Base-by-base conservation (phyloP, 2,329 filamentous ascomycete species). In the Alternaria incomplexa region DNA sequence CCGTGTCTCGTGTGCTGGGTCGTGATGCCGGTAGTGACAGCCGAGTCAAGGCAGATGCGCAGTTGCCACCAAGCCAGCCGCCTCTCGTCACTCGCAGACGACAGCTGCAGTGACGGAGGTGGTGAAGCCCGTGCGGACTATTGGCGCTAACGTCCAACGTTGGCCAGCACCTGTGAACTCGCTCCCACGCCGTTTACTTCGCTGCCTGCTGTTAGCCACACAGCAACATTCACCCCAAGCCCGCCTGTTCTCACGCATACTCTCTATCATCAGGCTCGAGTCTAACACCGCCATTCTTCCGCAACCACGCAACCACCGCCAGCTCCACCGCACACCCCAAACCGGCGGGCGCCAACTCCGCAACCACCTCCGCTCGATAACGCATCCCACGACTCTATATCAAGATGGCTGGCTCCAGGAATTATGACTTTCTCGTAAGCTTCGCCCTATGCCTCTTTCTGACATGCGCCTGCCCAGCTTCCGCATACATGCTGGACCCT, bases 351-450 rank as follows among this genome's bases (percentile, higher is more conserved):
- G 69, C 71, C 32, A 68, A 65, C 67, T 63, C 68, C 67, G 64
- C 71, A 68, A 58, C 62, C 69, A 67, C 56, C n/a, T 44, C 63
- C 64, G 36, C 58, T 58, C 61, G 62, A 66, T 51, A 60, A 63
- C 63, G 45, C 58, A 54, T n/a, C 53, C 63, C 56, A 45, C 66
- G 53, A 51, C 64, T 58, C 47, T 45, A 50, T 58, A 54, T 62
- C 75, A 80, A 68, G 70, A 99, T 99, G 96, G 94, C 96, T 77
- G 93, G 92, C 82, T 96, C 95, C 86, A 90, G 96, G 83, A 99
- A 99, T 86, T 99, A 99, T 84, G 96, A 99, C 83, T 98, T 98
- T 83, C 87, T 99, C 84, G 95, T 98, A 90, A 79, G 90, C 83
- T 56, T 56, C 40, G 32, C 59, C 66, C 60, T 53, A 36, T 23